These are phyloP conservation scores for Cryphonectria parasitica DNA, from an alignment of 2,329 filamentous ascomycete species.

Conservation along the genomic window DNA sequence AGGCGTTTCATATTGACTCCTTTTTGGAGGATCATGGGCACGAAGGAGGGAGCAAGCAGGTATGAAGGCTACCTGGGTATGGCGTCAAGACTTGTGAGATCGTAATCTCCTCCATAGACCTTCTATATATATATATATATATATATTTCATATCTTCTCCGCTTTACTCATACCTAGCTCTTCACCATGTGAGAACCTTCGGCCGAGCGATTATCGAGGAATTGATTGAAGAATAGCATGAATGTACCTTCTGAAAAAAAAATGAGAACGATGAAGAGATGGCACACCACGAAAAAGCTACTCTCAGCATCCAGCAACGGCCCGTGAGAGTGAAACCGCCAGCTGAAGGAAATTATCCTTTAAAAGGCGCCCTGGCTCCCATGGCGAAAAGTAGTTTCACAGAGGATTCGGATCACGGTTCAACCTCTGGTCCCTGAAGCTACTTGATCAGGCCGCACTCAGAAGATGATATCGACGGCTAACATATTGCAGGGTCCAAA, in stretches of 20 bases:
- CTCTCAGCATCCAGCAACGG: too few species aligned
- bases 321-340: too few species aligned
- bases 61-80: neutral
- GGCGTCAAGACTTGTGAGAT: neutral
- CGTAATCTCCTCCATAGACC: neutral
- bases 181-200: neutral
- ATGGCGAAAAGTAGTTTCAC: too few species aligned
- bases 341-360: too few species aligned
- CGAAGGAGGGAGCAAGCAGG: neutral
- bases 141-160: neutral
- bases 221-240: too few species aligned
- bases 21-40: neutral
- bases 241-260: too few species aligned
- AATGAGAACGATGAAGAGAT: neutral
- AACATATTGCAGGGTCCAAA: neutral
- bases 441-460: neutral
- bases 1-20: neutral
- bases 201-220: too few species aligned
- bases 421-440: too few species aligned
- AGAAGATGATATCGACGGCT: neutral
- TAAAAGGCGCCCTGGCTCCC: too few species aligned
- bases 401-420: too few species aligned
- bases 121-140: neutral
- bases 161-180: neutral
- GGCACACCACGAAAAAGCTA: too few species aligned